phyloP scores from a whole-genome alignment of 495 filamentous ascomycete species.

The Penicillium dipodomyicola region DNA sequence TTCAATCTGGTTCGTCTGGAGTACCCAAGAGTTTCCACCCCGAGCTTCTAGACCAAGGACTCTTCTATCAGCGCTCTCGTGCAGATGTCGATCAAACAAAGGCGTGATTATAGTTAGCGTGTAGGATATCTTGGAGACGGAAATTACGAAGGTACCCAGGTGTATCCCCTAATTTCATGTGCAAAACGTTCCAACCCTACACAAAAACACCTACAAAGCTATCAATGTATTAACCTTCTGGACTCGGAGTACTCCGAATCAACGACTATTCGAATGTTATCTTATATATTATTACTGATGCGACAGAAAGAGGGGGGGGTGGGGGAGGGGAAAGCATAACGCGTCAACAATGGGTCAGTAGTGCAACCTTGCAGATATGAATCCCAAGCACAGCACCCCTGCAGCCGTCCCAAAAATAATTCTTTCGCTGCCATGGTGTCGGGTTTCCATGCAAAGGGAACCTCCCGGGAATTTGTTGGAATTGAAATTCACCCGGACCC shows the following conservation, averaged over 20 bases:
- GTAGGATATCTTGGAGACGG: too few species aligned
- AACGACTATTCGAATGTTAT: not conserved
- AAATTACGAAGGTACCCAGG: not conserved
- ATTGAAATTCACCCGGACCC: slow-evolving; percentile 24
- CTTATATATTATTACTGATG: too few species aligned
- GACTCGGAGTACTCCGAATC: slow-evolving; percentile 19
- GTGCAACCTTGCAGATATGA: slow-evolving; percentile 3
- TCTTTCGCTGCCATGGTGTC: slow-evolving; percentile 17
- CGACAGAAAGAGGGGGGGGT: too few species aligned
- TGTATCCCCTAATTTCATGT: not conserved
- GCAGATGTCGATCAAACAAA: slow-evolving; percentile 1
- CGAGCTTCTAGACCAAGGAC: not conserved
- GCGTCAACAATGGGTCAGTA: not conserved
- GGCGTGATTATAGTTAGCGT: not conserved
- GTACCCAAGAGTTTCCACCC: not conserved
- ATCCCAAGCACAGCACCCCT: slow-evolving; percentile 14
- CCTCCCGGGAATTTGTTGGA: slow-evolving; percentile 14
- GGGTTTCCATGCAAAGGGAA: slow-evolving; percentile 23
- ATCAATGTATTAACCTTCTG: not conserved
- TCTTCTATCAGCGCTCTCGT: not conserved
- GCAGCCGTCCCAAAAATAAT: slow-evolving; percentile 15
- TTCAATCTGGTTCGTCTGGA: not conserved
- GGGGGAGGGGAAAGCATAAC: not conserved
- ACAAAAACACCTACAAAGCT: not conserved
- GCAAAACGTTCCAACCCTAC: not conserved